Percentiles rank a stretch among this genome's conserved stretches.
phyloP scores from a whole-genome alignment of 352 stramenopile species.

The Pythium brassicae region DNA sequence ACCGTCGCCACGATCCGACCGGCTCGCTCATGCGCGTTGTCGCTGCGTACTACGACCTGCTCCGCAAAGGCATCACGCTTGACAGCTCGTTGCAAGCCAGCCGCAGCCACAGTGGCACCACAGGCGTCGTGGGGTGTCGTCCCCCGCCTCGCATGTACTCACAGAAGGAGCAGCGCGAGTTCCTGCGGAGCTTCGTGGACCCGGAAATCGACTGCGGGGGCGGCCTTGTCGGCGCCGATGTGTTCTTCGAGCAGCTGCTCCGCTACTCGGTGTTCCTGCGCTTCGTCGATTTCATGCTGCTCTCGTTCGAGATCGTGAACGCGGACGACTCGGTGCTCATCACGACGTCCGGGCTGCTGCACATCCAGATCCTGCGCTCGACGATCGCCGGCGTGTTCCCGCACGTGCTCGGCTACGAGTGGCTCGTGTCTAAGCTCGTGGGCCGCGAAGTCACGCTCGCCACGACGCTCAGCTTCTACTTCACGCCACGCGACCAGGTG shows the following conservation, averaged over 20 bases:
- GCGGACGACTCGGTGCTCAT: constrained; percentile 20
- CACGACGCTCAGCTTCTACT: constrained; percentile 18
- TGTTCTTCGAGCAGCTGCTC: constrained; percentile 27
- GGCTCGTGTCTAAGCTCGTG: constrained; percentile 21
- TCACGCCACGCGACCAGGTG: constrained; percentile 13
- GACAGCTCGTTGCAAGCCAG: not conserved
- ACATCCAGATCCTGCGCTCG: constrained; percentile 24
- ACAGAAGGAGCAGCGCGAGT: constrained; percentile 11
- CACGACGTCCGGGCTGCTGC: constrained; percentile 12
- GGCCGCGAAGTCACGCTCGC: constrained; percentile 13
- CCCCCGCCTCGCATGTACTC: not conserved
- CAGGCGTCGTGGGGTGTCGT: not conserved
- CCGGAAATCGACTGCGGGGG: constrained; percentile 18
- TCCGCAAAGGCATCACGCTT: constrained; percentile 9
- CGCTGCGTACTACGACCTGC: constrained; percentile 7
- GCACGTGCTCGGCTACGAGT: constrained; percentile 19
- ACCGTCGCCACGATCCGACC: constrained; percentile 1
- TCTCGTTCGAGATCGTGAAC: constrained; percentile 19
- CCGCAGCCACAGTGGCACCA: not conserved
- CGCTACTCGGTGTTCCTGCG: constrained; percentile 23
- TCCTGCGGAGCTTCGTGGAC: constrained; percentile 22
- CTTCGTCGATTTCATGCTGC: constrained; percentile 20
- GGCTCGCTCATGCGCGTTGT: constrained; percentile 11
- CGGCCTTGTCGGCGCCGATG: constrained; percentile 16
- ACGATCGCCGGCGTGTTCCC: constrained; percentile 26